phyloP scores from a whole-genome alignment of 163 green algal genomes.

The Prototheca cutis region DNA sequence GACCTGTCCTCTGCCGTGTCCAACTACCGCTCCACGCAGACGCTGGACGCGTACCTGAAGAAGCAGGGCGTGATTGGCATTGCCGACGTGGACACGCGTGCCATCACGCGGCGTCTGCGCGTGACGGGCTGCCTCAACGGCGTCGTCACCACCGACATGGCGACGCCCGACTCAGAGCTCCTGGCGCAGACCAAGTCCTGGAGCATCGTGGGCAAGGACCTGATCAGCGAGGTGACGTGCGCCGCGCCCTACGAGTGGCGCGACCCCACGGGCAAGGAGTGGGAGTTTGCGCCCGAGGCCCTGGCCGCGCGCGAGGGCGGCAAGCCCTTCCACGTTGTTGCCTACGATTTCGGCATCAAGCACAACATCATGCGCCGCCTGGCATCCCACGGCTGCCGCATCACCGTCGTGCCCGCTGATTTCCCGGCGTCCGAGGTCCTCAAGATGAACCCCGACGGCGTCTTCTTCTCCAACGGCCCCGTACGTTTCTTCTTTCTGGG shows the following conservation, averaged over 20 bases:
- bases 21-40: conserved; percentile 87
- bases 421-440: conserved; percentile 85
- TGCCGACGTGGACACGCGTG: conserved; percentile 86
- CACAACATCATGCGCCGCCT: conserved; percentile 95
- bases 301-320: not conserved
- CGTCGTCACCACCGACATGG: conserved; percentile 72
- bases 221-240: conserved; percentile 75
- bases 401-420: conserved; percentile 93
- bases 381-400: conserved; percentile 77
- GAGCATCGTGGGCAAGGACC: conserved; percentile 92
- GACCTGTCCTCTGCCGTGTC: conserved; percentile 78
- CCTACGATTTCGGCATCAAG: conserved; percentile 98
- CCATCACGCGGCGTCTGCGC: conserved; percentile 84
- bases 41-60: conserved; percentile 80
- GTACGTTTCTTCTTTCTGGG: too few relatives aligned
- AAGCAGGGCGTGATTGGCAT: conserved; percentile 73
- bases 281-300: conserved; percentile 74
- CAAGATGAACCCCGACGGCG: conserved; percentile 89
- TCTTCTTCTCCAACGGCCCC: conserved; percentile 96
- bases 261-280: conserved; percentile 76
- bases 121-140: conserved; percentile 89
- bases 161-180: conserved; percentile 73
- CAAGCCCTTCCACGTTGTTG: conserved; percentile 45
- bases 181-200: conserved; percentile 68
- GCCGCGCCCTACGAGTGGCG: conserved; percentile 87